Base-by-base conservation (phyloP, 2,329 filamentous ascomycete genomes). In the Boeremia lycopersici region DNA sequence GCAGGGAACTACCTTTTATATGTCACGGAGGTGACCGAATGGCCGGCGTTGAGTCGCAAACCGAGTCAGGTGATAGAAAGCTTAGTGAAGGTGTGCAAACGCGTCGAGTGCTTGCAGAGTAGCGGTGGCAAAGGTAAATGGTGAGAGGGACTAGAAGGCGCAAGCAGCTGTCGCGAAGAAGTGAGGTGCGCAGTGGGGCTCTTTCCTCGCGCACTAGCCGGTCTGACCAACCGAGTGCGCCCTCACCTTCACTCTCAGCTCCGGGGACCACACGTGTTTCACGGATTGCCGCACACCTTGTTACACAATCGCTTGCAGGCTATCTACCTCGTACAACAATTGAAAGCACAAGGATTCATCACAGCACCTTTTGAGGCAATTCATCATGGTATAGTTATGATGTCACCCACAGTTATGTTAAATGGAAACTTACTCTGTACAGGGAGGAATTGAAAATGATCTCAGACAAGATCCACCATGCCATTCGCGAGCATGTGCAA, bases 401-500 rank as follows among this genome's bases (percentile, higher is more conserved):
- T 69, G 64, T 70, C 65, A 68, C 61, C 38, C 46, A 29, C 26
- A 29, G 45, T 30, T 17, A 36, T 11, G 7, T 25, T 23, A 17
- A 15, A 41, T 11, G 11, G 15, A 44, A 36, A 42, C 40, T 48
- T 13, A 57, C 34, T 29, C 41, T 35, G n/a, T 25, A 30, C 43
- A 56, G 59, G 82, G 79, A 74, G 76, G 53, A n/a, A 74, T 88
- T 12, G 86, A 91, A 65, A 82, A 89, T 68, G 90, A 93, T 73
- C 75, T 96, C 31, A 84, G 84, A 55, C 84, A 85, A 31, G 85
- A 90, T 67, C 90, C 91, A 58, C 89, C 93, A 23, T 97, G 93
- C 71, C 92, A 96, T 79, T 85, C 91, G 53, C 85, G 89, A 70
- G 93, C 93, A 59, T 97, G 93, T 77, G 91, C 90, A 8, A 96